A percentile compares a stretch with the other conserved stretches of the same genome.
Evolutionary conservation across 306 rosid genomes (phyloP).

Genomic region (Acacia crassicarpa): DNA sequence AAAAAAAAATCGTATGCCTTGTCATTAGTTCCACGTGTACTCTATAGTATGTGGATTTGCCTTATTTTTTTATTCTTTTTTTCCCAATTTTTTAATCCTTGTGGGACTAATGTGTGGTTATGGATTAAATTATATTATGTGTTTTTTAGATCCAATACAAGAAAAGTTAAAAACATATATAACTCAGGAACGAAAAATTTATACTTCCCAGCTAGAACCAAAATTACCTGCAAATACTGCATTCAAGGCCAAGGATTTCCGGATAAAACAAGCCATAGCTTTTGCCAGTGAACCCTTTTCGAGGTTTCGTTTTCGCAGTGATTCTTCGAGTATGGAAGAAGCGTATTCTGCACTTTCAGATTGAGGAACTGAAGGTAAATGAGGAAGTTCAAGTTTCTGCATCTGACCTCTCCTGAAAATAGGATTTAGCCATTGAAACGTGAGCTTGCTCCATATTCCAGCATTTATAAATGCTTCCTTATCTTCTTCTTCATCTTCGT

Average conservation of each 20-base stretch:
- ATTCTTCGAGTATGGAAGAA: conserved; percentile 60
- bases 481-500: neutral
- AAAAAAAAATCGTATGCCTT: neutral
- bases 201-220: neutral
- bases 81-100: neutral
- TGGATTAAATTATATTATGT: neutral
- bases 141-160: neutral
- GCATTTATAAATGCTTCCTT: conserved; percentile 44
- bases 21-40: neutral
- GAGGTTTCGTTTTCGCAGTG: conserved; percentile 60
- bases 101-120: neutral
- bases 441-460: conserved; percentile 67
- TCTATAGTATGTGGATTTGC: neutral
- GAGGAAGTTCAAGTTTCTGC: conserved; percentile 59
- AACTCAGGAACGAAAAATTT: neutral
- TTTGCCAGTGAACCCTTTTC: conserved; percentile 54
- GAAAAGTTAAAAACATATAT: neutral
- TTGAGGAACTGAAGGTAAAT: conserved; percentile 69
- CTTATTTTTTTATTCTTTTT: neutral
- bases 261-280: conserved; percentile 49
- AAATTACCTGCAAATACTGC: conserved; percentile 77
- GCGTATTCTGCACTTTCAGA: conserved; percentile 69
- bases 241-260: conserved; percentile 63
- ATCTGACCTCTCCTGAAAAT: conserved; percentile 63
- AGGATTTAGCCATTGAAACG: conserved; percentile 81